These are phyloP conservation scores for Schizochytrium sp. DNA, from an alignment of 108 stramenopile species.

Conservation along the genomic window DNA sequence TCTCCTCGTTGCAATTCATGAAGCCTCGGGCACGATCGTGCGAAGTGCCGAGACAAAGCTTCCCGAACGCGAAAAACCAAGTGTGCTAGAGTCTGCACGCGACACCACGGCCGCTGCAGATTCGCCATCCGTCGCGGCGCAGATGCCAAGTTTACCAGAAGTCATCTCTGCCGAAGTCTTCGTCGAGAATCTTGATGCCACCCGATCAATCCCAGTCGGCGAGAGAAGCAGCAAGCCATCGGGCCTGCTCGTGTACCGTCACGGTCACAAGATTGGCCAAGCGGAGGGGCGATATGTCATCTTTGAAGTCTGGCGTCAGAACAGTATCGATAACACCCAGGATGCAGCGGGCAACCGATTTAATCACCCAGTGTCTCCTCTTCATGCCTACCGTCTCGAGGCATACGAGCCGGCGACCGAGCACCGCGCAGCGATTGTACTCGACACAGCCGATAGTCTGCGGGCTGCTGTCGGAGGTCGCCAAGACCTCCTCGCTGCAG, in stretches of 20 bases:
- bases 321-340: not conserved
- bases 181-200: not conserved
- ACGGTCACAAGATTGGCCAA: constrained; percentile 1
- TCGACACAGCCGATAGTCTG: not conserved
- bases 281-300: not conserved
- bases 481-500: not conserved
- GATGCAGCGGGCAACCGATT: not conserved
- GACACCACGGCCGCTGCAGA: too few species aligned
- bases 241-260: not conserved
- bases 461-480: not conserved
- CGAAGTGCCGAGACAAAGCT: not conserved
- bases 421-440: not conserved
- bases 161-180: not conserved
- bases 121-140: too few species aligned
- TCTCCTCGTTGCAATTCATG: not conserved
- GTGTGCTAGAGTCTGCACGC: too few species aligned
- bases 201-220: not conserved
- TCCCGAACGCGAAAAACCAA: not conserved
- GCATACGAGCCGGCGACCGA: not conserved
- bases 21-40: not conserved
- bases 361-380: not conserved
- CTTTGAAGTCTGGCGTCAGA: not conserved
- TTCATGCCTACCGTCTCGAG: not conserved
- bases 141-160: not conserved
- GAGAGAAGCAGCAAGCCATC: not conserved